Evolutionary conservation across 768 basidiomycete genomes (phyloP).

Genomic region (Gyrodon lividus): DNA sequence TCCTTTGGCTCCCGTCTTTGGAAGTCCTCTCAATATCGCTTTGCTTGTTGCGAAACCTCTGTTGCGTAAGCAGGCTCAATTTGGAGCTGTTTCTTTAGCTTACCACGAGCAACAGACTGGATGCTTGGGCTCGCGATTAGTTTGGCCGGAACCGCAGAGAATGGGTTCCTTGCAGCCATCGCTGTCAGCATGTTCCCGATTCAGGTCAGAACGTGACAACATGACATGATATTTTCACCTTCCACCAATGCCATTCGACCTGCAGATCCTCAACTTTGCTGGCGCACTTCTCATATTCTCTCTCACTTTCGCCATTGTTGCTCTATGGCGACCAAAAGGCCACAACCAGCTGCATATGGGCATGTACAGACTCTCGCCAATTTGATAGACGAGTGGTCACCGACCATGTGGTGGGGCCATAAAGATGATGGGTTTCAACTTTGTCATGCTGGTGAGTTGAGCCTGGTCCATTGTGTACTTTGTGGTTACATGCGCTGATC

Average conservation of each 20-base stretch:
- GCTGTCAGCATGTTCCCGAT: constrained; percentile 26
- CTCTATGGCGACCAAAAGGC: constrained; percentile 17
- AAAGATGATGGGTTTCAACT: constrained; percentile 10
- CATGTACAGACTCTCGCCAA: constrained; percentile 35
- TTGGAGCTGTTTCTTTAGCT: neutral
- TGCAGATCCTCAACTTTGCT: constrained; percentile 29
- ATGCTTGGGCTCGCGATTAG: constrained; percentile 32
- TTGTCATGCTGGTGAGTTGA: constrained; percentile 25
- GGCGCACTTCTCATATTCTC: constrained; percentile 18
- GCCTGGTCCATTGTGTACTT: neutral
- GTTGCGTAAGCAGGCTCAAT: constrained; percentile 22
- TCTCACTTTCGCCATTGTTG: constrained; percentile 14
- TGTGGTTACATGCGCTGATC: neutral
- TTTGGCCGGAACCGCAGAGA: constrained; percentile 13
- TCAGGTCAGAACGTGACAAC: constrained; percentile 15
- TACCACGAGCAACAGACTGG: constrained; percentile 21
- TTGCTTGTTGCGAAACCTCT: constrained; percentile 24
- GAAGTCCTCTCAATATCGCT: constrained; percentile 11
- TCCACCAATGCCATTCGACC: neutral
- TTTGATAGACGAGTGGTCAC: constrained; percentile 37
- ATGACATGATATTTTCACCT: neutral
- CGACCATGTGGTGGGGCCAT: constrained; percentile 31
- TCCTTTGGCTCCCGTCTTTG: constrained; percentile 24
- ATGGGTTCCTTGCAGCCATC: constrained; percentile 12
- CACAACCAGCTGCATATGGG: constrained; percentile 33